Conservation (phyloP, 2,329 filamentous ascomycete species). For the Massarina eburnea region DNA sequence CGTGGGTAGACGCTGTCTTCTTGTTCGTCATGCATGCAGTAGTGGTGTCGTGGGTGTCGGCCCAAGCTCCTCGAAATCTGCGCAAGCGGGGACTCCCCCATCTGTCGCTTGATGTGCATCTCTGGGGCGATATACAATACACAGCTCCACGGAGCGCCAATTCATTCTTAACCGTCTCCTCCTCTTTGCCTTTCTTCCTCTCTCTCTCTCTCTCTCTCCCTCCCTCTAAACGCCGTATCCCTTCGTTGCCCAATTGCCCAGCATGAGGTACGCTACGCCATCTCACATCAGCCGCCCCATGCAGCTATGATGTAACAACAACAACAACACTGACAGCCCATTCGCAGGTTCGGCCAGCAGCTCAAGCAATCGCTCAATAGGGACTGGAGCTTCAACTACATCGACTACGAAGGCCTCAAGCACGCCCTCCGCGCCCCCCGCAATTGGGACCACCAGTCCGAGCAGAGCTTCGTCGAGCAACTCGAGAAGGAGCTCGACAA, state of each 20-base stretch:
- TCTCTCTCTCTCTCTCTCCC: neutral
- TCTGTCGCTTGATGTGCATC: neutral
- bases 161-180: neutral
- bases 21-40: conserved; percentile 7
- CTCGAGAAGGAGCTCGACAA: conserved; percentile 94
- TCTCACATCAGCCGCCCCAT: conserved; percentile 8
- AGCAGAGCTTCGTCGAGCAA: conserved; percentile 81
- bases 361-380: conserved; percentile 92
- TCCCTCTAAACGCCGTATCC: neutral
- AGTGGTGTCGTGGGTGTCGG: neutral
- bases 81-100: neutral
- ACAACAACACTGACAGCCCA: neutral
- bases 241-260: conserved; percentile 10
- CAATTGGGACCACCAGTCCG: conserved; percentile 88
- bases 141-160: neutral
- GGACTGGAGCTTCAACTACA: conserved; percentile 98
- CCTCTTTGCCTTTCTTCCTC: neutral
- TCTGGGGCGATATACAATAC: neutral
- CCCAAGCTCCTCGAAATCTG: conserved; percentile 9
- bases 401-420: conserved; percentile 95
- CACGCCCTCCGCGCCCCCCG: conserved; percentile 75
- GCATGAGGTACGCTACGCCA: conserved; percentile 27
- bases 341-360: conserved; percentile 84
- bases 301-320: conserved; percentile 3
- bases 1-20: conserved; percentile 7